Conservation (phyloP, 768 basidiomycete genomes). For the Tulasnella sp. region DNA sequence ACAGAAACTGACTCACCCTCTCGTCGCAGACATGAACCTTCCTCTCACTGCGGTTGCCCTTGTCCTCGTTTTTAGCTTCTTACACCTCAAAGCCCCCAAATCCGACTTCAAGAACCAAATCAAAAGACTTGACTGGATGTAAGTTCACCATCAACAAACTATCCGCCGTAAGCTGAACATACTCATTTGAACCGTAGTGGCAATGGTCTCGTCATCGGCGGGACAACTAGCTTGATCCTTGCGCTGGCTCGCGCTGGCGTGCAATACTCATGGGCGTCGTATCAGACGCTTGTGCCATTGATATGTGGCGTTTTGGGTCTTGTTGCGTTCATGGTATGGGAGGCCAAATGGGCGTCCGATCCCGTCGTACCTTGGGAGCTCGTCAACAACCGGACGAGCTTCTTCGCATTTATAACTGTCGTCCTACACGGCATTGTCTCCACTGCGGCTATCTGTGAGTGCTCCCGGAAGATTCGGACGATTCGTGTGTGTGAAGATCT, state of each 20-base stretch:
- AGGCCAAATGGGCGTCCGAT: constrained; percentile 25
- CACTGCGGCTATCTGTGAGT: background rate
- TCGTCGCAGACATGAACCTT: constrained; percentile 15
- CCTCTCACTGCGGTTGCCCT: constrained; percentile 11
- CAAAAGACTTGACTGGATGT: constrained; percentile 5
- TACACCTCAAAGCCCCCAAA: constrained; percentile 12
- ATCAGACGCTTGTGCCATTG: constrained; percentile 35
- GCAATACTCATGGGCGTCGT: constrained; percentile 34
- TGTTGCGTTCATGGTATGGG: constrained; percentile 32
- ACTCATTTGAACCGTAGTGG: constrained; percentile 22
- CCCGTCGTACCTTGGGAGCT: constrained; percentile 25
- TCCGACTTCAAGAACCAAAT: constrained; percentile 4
- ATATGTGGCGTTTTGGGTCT: constrained; percentile 34
- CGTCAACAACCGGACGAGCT: constrained; percentile 31
- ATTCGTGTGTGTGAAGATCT: no score
- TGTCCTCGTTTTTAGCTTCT: constrained; percentile 13
- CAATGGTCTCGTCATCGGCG: constrained; percentile 32
- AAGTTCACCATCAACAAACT: background rate
- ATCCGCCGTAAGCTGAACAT: background rate
- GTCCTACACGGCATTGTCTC: constrained; percentile 2
- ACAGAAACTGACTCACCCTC: no score
- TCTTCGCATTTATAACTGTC: constrained; percentile 28
- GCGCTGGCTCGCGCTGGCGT: constrained; percentile 42
- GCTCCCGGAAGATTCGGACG: background rate
- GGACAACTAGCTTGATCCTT: constrained; percentile 30